Evolutionary conservation across 2,329 filamentous ascomycete genomes (phyloP).

Genomic region (Trichoderma asperellum): DNA sequence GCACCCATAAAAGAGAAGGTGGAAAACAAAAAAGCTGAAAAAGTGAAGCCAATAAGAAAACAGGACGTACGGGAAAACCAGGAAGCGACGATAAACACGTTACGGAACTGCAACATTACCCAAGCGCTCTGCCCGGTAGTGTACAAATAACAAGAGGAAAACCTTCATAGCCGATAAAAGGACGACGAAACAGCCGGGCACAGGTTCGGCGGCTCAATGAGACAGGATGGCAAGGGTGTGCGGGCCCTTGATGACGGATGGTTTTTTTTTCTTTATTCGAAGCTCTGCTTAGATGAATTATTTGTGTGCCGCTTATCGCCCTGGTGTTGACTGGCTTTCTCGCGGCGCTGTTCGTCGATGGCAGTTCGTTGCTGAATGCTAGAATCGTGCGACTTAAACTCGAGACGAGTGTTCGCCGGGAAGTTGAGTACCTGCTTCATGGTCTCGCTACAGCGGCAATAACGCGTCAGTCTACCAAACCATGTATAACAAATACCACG

Average conservation of each 20-base stretch:
- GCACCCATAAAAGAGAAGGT: constrained; percentile 20
- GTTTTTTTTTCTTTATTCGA: constrained; percentile 36
- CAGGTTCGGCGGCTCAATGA: constrained; percentile 5
- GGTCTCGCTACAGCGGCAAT: constrained; percentile 67
- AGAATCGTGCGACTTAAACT: constrained; percentile 95
- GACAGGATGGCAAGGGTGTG: constrained; percentile 16
- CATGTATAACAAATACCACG: neutral
- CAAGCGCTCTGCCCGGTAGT: constrained; percentile 30
- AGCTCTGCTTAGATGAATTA: constrained; percentile 40
- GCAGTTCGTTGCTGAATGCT: constrained; percentile 90
- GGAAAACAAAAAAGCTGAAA: constrained; percentile 1
- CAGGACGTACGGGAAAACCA: constrained; percentile 12
- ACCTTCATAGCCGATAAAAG: constrained; percentile 24
- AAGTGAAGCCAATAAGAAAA: constrained; percentile 2
- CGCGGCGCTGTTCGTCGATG: constrained; percentile 88
- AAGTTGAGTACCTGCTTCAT: constrained; percentile 89
- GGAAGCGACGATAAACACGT: constrained; percentile 11
- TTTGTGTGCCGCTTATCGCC: constrained; percentile 45
- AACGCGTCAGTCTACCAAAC: neutral
- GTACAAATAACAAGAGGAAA: constrained; percentile 22
- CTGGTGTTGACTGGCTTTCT: constrained; percentile 66
- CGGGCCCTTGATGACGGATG: constrained; percentile 5
- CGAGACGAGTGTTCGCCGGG: constrained; percentile 84
- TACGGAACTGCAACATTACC: constrained; percentile 28
- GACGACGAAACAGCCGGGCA: constrained; percentile 17